These are phyloP conservation scores for Cladosporium sp. DNA, from an alignment of 2,329 filamentous ascomycete species.

Conservation along the genomic window DNA sequence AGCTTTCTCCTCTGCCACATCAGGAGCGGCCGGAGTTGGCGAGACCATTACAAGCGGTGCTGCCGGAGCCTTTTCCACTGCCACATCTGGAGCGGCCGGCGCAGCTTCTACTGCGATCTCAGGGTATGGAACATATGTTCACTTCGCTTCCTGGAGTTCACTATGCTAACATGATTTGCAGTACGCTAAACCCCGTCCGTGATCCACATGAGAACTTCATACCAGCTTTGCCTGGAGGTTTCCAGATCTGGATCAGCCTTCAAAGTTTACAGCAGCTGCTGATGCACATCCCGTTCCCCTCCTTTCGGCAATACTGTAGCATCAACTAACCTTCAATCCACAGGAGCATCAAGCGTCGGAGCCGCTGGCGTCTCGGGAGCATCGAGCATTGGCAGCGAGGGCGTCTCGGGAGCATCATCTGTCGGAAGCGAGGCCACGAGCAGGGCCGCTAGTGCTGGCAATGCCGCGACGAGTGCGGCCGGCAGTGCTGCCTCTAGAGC, in stretches of 20 bases:
- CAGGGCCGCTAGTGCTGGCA: background rate
- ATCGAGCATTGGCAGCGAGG: background rate
- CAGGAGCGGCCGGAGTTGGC: constrained; percentile 4
- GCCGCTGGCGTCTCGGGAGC: background rate
- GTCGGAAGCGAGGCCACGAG: constrained; percentile 8
- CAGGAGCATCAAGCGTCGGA: background rate
- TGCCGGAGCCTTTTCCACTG: constrained; percentile 3
- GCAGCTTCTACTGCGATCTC: background rate
- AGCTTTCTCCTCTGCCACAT: constrained; percentile 19
- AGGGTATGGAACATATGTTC: background rate
- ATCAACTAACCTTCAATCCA: too few relatives aligned
- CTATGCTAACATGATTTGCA: too few relatives aligned
- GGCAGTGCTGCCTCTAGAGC: constrained; percentile 1
- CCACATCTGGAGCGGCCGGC: background rate
- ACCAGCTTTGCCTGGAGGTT: too few relatives aligned
- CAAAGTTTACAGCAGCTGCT: too few relatives aligned
- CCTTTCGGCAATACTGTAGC: too few relatives aligned
- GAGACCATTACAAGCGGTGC: constrained; percentile 15
- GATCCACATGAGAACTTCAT: too few relatives aligned
- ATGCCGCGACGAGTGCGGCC: constrained; percentile 15
- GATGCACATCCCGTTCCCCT: too few relatives aligned
- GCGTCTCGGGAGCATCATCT: constrained; percentile 1
- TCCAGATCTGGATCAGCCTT: too few relatives aligned
- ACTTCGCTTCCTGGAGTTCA: background rate
- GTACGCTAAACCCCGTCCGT: too few relatives aligned